phyloP scores from a whole-genome alignment of 1,139 yeast genomes.

The Blastobotrys petasosporus region DNA sequence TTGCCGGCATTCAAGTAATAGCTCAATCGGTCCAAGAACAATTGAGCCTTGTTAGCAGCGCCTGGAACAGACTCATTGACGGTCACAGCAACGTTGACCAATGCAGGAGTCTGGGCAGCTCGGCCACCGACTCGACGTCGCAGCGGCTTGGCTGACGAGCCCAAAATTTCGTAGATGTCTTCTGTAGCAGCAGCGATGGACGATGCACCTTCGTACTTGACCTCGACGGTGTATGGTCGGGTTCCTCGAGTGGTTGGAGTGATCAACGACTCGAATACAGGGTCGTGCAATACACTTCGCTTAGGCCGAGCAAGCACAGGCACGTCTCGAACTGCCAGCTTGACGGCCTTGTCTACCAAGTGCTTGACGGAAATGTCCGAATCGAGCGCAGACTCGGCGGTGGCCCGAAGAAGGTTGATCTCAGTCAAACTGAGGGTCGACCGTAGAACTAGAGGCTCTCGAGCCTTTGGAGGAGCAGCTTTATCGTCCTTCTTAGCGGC shows the following conservation, averaged over 20 bases:
- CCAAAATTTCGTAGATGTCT: slow-evolving; percentile 45
- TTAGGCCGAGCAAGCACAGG: slow-evolving; percentile 42
- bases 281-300: slow-evolving; percentile 47
- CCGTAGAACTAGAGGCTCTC: slow-evolving; percentile 16
- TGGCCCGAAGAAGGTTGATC: slow-evolving; percentile 19
- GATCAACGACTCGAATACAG: slow-evolving; percentile 60
- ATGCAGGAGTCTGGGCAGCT: slow-evolving; percentile 20
- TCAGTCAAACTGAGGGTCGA: slow-evolving; percentile 20
- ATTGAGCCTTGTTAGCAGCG: slow-evolving; percentile 42
- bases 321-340: slow-evolving; percentile 35
- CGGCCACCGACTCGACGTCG: slow-evolving; percentile 24
- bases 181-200: slow-evolving; percentile 17
- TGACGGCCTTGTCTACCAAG: slow-evolving; percentile 37
- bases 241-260: slow-evolving; percentile 35
- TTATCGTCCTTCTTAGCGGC: slow-evolving; percentile 17
- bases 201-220: slow-evolving; percentile 38
- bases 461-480: slow-evolving; percentile 16
- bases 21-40: slow-evolving; percentile 31
- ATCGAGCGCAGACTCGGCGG: slow-evolving; percentile 32
- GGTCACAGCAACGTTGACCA: slow-evolving; percentile 41
- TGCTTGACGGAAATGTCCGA: slow-evolving; percentile 28
- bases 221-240: slow-evolving; percentile 52
- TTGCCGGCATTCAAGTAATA: slow-evolving; percentile 28
- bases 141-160: slow-evolving; percentile 21
- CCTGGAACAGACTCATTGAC: slow-evolving; percentile 43